phyloP scores from a whole-genome alignment of 2,329 filamentous ascomycete species.

The Paraphaeosphaeria minitans region DNA sequence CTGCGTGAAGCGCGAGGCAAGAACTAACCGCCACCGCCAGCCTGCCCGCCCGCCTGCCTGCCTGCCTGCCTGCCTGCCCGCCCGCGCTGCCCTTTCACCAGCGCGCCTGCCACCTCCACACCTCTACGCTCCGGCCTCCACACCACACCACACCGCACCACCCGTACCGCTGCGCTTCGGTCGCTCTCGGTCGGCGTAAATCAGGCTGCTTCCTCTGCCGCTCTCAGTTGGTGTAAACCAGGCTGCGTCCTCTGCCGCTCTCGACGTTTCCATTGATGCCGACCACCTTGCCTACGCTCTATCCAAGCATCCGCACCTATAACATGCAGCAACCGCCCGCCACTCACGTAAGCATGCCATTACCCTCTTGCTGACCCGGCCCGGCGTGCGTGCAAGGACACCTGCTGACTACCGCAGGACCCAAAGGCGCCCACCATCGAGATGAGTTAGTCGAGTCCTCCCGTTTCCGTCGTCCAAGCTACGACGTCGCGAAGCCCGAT shows the following conservation, averaged over 20 bases:
- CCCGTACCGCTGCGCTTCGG: constrained; percentile 14
- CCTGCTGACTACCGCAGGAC: constrained; percentile 43
- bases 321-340: constrained; percentile 46
- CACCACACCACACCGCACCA: constrained; percentile 4
- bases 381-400: constrained; percentile 5
- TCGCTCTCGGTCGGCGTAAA: background rate
- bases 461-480: constrained; percentile 15
- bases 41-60: background rate
- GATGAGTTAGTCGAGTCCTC: constrained; percentile 47
- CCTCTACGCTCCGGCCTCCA: constrained; percentile 2
- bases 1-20: background rate
- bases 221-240: constrained; percentile 7
- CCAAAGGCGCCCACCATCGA: constrained; percentile 47
- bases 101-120: constrained; percentile 1
- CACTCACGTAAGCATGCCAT: constrained; percentile 59
- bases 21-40: constrained; percentile 22
- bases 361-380: background rate
- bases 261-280: constrained; percentile 27
- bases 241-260: constrained; percentile 7
- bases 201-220: no score
- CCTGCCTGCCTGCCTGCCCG: background rate
- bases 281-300: constrained; percentile 33
- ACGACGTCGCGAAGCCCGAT: constrained; percentile 19
- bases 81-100: constrained; percentile 10
- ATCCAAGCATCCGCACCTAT: constrained; percentile 42